phyloP scores from a whole-genome alignment of 2,329 filamentous ascomycete species.

The Cladosporium phlei region DNA sequence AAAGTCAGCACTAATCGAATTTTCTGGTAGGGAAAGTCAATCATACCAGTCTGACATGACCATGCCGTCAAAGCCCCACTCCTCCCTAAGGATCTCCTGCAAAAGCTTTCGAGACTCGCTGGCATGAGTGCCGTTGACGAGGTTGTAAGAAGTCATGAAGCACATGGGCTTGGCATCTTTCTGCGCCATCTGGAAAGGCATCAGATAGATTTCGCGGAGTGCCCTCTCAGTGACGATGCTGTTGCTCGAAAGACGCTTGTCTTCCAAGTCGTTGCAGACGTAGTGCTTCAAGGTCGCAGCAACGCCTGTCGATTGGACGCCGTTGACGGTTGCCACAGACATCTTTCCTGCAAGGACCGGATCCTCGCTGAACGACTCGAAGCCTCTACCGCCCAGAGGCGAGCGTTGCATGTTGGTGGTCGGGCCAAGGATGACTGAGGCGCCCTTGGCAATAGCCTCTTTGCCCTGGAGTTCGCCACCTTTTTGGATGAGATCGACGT shows the following conservation, averaged over 20 bases:
- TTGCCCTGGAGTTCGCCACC: constrained; percentile 25
- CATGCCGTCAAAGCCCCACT: constrained; percentile 60
- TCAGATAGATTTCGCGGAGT: constrained; percentile 66
- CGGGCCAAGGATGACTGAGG: constrained; percentile 25
- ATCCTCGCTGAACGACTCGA: constrained; percentile 83
- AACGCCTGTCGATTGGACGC: constrained; percentile 67
- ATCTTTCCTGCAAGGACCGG: constrained; percentile 71
- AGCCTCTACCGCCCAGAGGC: constrained; percentile 66
- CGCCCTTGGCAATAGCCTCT: constrained; percentile 27
- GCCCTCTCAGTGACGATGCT: constrained; percentile 61
- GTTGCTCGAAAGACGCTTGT: constrained; percentile 60
- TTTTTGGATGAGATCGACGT: constrained; percentile 22
- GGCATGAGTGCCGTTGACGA: constrained; percentile 66
- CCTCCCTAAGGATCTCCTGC: constrained; percentile 62
- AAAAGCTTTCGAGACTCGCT: constrained; percentile 62
- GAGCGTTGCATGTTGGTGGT: constrained; percentile 28
- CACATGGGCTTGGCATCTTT: constrained; percentile 12
- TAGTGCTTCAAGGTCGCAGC: constrained; percentile 77
- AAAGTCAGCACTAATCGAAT: too few species aligned
- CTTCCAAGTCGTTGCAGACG: constrained; percentile 70
- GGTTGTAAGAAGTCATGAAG: constrained; percentile 71
- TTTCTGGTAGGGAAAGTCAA: too few species aligned
- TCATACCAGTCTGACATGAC: constrained; percentile 76
- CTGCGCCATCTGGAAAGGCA: constrained; percentile 68
- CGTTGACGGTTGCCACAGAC: constrained; percentile 55